phyloP scores from a whole-genome alignment of 2,329 filamentous ascomycete species.

The Zopfia rhizophila region DNA sequence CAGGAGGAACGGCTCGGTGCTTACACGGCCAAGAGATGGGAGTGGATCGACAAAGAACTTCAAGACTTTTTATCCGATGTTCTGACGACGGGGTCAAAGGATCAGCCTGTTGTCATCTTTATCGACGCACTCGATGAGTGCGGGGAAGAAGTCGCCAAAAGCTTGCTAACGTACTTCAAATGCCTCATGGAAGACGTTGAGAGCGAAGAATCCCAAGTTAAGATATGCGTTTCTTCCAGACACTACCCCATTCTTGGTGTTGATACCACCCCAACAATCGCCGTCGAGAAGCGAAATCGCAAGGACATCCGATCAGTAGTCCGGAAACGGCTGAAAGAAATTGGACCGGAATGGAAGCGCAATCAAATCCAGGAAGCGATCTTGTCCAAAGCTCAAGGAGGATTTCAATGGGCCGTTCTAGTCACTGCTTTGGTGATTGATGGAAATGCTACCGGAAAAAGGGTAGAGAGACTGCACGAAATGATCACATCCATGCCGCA shows the following conservation, averaged over 20 bases:
- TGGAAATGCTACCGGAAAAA: constrained; percentile 5
- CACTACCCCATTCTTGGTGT: constrained; percentile 15
- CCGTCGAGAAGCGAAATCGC: constrained; percentile 9
- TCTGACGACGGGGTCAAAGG: constrained; percentile 11
- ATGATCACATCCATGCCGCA: constrained; percentile 4
- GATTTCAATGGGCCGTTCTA: constrained; percentile 20
- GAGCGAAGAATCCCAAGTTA: constrained; percentile 5
- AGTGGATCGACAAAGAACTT: constrained; percentile 24
- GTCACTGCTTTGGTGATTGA: constrained; percentile 14
- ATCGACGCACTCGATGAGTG: constrained; percentile 26
- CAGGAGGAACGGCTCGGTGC: constrained; percentile 20
- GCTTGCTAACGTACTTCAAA: constrained; percentile 20
- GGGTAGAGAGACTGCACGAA: constrained; percentile 7
- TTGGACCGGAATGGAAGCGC: constrained; percentile 12
- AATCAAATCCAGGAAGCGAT: constrained; percentile 13
- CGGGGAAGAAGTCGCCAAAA: constrained; percentile 19
- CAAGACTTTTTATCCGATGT: constrained; percentile 20
- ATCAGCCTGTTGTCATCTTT: constrained; percentile 14
- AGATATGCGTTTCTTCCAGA: constrained; percentile 20
- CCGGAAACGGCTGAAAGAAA: constrained; percentile 12
- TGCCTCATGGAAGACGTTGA: constrained; percentile 8
- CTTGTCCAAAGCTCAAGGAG: constrained; percentile 15
- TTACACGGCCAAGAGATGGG: constrained; percentile 18
- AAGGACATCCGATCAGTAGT: constrained; percentile 9
- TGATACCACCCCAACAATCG: constrained; percentile 4